Evolutionary conservation across 176 grass and related monocot genomes (phyloP).

Genomic region (Eremochloa ophiuroides): DNA sequence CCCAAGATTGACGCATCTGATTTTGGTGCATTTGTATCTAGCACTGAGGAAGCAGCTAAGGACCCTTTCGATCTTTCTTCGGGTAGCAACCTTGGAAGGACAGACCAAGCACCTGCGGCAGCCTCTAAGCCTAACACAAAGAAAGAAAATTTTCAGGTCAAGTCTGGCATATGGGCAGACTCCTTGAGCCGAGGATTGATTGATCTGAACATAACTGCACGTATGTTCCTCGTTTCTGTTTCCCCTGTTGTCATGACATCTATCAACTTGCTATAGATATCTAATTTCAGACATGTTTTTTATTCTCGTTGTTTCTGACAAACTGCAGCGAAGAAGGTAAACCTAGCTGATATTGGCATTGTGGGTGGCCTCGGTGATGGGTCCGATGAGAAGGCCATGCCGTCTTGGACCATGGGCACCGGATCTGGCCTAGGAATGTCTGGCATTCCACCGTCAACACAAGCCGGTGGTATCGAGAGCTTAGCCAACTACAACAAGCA

Average conservation of each 20-base stretch:
- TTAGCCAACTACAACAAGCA: conserved; percentile 66
- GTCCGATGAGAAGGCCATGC: conserved; percentile 44
- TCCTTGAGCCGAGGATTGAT: conserved; percentile 90
- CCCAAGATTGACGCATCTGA: conserved; percentile 31
- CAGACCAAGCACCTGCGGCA: conserved; percentile 27
- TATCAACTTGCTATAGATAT: neutral
- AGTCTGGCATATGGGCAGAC: conserved; percentile 98
- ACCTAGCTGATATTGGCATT: conserved; percentile 81
- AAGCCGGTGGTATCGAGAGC: conserved; percentile 46
- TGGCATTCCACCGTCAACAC: conserved; percentile 37
- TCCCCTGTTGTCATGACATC: neutral
- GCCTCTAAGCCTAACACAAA: conserved; percentile 24
- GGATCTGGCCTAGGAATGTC: conserved; percentile 53
- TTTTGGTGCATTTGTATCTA: conserved; percentile 57
- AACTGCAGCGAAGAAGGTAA: conserved; percentile 94
- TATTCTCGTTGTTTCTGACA: conserved; percentile 5
- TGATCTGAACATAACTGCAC: conserved; percentile 90
- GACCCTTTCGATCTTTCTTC: conserved; percentile 44
- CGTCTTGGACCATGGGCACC: conserved; percentile 46
- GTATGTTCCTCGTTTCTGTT: conserved; percentile 45
- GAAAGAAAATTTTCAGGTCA: conserved; percentile 85
- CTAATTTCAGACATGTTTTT: conserved; percentile 10
- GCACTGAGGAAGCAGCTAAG: conserved; percentile 29
- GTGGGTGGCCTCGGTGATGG: conserved; percentile 72
- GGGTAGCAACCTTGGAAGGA: conserved; percentile 23